Base-by-base conservation (phyloP, 805 yeast genomes). In the Naumovozyma dairenensis region DNA sequence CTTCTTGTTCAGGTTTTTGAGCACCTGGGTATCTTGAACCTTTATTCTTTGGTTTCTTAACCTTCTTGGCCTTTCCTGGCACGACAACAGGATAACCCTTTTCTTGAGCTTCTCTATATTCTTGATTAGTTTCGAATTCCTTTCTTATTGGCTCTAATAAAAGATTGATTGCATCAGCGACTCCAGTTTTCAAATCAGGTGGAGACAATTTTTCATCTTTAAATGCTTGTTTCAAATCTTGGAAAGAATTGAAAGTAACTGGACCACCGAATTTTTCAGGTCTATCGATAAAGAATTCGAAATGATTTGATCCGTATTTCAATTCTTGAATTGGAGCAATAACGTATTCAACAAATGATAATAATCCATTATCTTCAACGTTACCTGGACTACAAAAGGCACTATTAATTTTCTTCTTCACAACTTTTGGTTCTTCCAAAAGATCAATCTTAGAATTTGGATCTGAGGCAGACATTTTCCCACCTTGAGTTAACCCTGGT, bases 251-350 rank as follows among this genome's bases (percentile, higher is more conserved):
- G 71, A 74, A 92, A 31, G 78, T 66, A 37, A 92, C 68, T 46
- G 94, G 80, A 33, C 99, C 99, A 47, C 99, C 98, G 59, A 84
- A 92, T 63, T 92, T 79, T 59, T 92, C 99, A 31, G 96, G 96
- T 63, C 98, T 80, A 51, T 80, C 75, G 47, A 92, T 75, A 57
- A 60, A 66, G 63, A 92, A 84, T 33, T 68, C 63, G 46, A 85
- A 81, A 29, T 60, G 59, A 15, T 70, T 74, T 24, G 66, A 65
- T 21, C 72, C 81, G 22, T 67, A 44, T 58, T 80, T 77, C 53
- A 89, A 69, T 58, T 77, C 87, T 52, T 83, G 78, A 44, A 87
- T 78, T 45, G 98, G 98, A 41, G 77, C 77, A 31, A 89, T 60
- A 32, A 89, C 96, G 51, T 69, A 76, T 60, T 89, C 81, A 38